These are phyloP conservation scores for Tranzscheliella williamsii DNA, from an alignment of 1,284 basidiomycete genomes.

Conservation along the genomic window DNA sequence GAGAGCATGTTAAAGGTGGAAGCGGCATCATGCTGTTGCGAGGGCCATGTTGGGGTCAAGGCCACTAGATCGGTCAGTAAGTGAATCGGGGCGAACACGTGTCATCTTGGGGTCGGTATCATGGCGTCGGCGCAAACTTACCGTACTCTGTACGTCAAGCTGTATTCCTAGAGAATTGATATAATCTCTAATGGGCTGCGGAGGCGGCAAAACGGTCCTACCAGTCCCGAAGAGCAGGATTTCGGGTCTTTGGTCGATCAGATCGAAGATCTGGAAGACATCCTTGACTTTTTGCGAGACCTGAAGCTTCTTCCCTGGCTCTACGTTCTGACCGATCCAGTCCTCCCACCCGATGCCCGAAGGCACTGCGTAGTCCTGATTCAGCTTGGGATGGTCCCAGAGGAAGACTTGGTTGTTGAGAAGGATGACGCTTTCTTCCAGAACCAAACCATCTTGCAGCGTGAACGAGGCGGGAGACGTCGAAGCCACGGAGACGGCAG, in stretches of 20 bases:
- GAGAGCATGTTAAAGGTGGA: constrained; percentile 89
- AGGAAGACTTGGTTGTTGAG: constrained; percentile 79
- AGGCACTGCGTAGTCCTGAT: constrained; percentile 48
- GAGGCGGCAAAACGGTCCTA: constrained; percentile 71
- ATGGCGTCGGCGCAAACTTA: constrained; percentile 63
- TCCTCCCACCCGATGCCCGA: constrained; percentile 62
- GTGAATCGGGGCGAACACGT: neutral
- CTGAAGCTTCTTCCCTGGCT: constrained; percentile 7
- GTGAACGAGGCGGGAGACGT: constrained; percentile 37
- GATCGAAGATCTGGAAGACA: constrained; percentile 33
- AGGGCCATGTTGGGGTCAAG: neutral
- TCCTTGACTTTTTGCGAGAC: constrained; percentile 20
- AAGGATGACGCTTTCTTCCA: constrained; percentile 79
- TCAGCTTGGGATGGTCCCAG: constrained; percentile 77
- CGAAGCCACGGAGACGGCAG: constrained; percentile 16
- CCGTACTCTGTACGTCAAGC: constrained; percentile 91
- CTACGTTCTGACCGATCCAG: constrained; percentile 69
- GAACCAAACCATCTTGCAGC: constrained; percentile 68
- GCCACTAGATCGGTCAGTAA: neutral
- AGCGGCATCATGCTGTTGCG: constrained; percentile 78
- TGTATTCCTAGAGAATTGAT: constrained; percentile 81
- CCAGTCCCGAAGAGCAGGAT: constrained; percentile 89
- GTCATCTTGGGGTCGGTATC: too few species aligned
- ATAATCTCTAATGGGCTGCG: constrained; percentile 71
- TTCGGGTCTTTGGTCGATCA: constrained; percentile 66